Evolutionary conservation across 2,329 filamentous ascomycete genomes (phyloP), one percentile per base, ranked within the genome.

Genomic region (Botrytis tulipae): DNA sequence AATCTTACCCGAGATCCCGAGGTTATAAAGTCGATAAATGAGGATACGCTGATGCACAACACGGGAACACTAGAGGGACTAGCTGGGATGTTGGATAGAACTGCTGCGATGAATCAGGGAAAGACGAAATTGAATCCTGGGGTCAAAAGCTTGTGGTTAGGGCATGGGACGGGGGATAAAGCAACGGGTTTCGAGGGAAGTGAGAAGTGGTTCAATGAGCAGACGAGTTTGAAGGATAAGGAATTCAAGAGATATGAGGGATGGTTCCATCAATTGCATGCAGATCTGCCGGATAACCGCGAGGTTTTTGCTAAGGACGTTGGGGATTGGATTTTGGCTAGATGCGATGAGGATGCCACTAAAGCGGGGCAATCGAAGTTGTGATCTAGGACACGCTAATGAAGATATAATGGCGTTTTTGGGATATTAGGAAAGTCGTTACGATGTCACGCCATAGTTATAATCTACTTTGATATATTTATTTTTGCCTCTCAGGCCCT

Each of bases 41-140:
- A 88, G 44, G 95, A 98, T 82, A 80, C 85, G 68, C 85, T 97
- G 70, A 90, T 91, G 82, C 94, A 97, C 83, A 87, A 95, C 82
- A 95, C 90, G 3, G 95, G 94, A 51, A 97, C 95, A 10, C 85
- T 97, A n/a, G 91, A 95, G 81, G 93, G 93, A 0, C 81, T 97
- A 48, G 87, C 92, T 0, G 91, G 89, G 0, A 87, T 97, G 87
- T 83, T 98, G 76, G 93, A 97, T 81, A 88, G 95, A 40, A 91
- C 91, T 1, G 83, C 83, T 8, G 85, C 85, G 71, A 83, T 97
- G 75, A 83, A 88, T 8, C 83, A 82, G 9, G 91, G 90, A 4
- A 86, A 84, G 69, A 82, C 89, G 44, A 83, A 78, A 76, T 81
- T 89, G 80, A 81, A 88, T 82, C 81, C 83, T 37, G 81, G 83